Evolutionary conservation across 257 asterid genomes (phyloP).

Genomic region (Rhazya stricta): DNA sequence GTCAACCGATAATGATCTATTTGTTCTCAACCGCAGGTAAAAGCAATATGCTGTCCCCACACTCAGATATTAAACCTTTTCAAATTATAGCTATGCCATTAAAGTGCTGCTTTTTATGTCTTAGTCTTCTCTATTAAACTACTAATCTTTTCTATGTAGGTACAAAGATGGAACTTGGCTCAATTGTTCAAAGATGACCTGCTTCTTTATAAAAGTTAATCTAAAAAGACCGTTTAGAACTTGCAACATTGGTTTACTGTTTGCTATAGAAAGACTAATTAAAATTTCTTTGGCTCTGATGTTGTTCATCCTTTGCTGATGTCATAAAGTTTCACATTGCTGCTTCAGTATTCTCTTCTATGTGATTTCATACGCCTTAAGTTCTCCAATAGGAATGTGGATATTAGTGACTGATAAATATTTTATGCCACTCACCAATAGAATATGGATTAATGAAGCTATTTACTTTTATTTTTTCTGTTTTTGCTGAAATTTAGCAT

Average conservation of each 20-base stretch:
- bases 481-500: not conserved
- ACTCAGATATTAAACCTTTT: not conserved
- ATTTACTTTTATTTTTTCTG: not conserved
- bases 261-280: not conserved
- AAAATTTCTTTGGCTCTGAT: not conserved
- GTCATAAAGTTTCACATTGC: not conserved
- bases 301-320: not conserved
- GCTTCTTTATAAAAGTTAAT: not conserved
- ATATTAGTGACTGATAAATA: not conserved
- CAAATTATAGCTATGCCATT: not conserved
- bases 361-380: not conserved
- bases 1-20: slow-evolving; percentile 46
- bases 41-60: not conserved
- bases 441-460: not conserved
- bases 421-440: not conserved
- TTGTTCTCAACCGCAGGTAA: slow-evolving; percentile 74
- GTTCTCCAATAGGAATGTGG: not conserved
- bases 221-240: not conserved
- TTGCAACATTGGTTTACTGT: not conserved
- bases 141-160: not conserved
- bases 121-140: not conserved
- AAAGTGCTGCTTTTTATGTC: not conserved
- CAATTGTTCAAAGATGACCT: not conserved
- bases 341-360: not conserved
- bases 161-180: not conserved